Percentiles rank a stretch among this genome's conserved stretches.
Conservation (phyloP, 768 basidiomycete species). For the Phaeolepiota aurea region DNA sequence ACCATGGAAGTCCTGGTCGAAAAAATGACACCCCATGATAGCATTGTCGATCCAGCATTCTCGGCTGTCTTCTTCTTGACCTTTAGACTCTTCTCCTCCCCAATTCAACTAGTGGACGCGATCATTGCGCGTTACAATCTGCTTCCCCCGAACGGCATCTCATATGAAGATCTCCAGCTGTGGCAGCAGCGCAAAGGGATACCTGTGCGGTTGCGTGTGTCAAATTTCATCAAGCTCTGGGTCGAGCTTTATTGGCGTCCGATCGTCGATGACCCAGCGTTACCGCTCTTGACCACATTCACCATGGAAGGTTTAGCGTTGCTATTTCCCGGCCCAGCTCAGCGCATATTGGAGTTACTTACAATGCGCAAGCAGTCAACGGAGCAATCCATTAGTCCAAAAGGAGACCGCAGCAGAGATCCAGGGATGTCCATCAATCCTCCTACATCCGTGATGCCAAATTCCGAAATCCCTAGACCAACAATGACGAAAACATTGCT, state of each 20-base stretch:
- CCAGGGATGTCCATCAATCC: conserved; percentile 71
- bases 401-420: conserved; percentile 60
- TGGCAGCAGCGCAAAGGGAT: conserved; percentile 88
- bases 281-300: conserved; percentile 51
- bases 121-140: conserved; percentile 82
- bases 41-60: conserved; percentile 81
- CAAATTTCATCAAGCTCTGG: conserved; percentile 93
- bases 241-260: conserved; percentile 84
- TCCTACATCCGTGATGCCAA: conserved; percentile 27
- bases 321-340: conserved; percentile 62
- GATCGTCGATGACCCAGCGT: conserved; percentile 60
- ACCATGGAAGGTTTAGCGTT: conserved; percentile 50
- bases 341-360: conserved; percentile 66
- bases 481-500: conserved; percentile 77
- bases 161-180: conserved; percentile 50
- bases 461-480: conserved; percentile 77
- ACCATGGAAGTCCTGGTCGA: conserved; percentile 87
- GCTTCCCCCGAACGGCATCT: conserved; percentile 47
- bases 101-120: conserved; percentile 65
- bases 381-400: conserved; percentile 42
- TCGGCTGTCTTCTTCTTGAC: conserved; percentile 90
- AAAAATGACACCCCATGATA: conserved; percentile 94
- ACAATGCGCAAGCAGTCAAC: conserved; percentile 42
- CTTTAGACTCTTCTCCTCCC: conserved; percentile 85
- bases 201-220: conserved; percentile 84